A percentile compares a stretch with the other conserved stretches of the same genome.
These are phyloP conservation scores for Yamadazyma sp. DNA, from an alignment of 805 yeast species.

Conservation along the genomic window DNA sequence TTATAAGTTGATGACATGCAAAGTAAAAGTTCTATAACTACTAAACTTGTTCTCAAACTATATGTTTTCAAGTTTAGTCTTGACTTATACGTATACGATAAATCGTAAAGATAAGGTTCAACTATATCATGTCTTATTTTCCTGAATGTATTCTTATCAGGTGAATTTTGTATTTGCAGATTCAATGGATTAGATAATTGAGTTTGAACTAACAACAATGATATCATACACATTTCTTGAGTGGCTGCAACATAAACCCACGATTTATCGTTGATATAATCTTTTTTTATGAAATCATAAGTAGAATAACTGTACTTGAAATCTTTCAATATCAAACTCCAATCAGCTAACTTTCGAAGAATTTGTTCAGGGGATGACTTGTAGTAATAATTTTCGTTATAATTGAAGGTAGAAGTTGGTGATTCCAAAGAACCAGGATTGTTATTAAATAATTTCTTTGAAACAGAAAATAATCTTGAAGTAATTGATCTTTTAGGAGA, in stretches of 20 bases:
- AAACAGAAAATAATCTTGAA: slow-evolving; percentile 67
- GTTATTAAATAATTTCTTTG: slow-evolving; percentile 52
- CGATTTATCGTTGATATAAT: slow-evolving; percentile 71
- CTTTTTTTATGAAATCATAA: slow-evolving; percentile 79
- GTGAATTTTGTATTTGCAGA: slow-evolving; percentile 14
- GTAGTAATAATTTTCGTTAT: slow-evolving; percentile 55
- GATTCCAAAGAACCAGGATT: slow-evolving; percentile 8
- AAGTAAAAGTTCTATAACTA: slow-evolving; percentile 68
- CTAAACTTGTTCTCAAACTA: slow-evolving; percentile 63
- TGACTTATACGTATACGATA: slow-evolving; percentile 71
- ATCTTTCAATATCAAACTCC: slow-evolving; percentile 89
- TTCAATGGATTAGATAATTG: slow-evolving; percentile 26
- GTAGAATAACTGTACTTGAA: slow-evolving; percentile 79
- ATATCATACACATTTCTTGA: slow-evolving; percentile 84
- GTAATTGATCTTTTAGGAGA: slow-evolving; percentile 75
- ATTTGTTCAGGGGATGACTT: slow-evolving; percentile 67
- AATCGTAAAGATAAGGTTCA: slow-evolving; percentile 64
- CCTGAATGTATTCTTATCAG: slow-evolving; percentile 38
- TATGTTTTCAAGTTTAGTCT: slow-evolving; percentile 67
- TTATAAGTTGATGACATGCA: slow-evolving; percentile 41
- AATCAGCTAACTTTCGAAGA: slow-evolving; percentile 82
- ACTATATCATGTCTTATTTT: slow-evolving; percentile 53
- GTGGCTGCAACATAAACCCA: slow-evolving; percentile 78
- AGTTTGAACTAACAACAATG: slow-evolving; percentile 60
- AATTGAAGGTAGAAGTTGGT: slow-evolving; percentile 35